Conservation (phyloP, 345 rosid genomes). For the Lenwebbia sp. region DNA sequence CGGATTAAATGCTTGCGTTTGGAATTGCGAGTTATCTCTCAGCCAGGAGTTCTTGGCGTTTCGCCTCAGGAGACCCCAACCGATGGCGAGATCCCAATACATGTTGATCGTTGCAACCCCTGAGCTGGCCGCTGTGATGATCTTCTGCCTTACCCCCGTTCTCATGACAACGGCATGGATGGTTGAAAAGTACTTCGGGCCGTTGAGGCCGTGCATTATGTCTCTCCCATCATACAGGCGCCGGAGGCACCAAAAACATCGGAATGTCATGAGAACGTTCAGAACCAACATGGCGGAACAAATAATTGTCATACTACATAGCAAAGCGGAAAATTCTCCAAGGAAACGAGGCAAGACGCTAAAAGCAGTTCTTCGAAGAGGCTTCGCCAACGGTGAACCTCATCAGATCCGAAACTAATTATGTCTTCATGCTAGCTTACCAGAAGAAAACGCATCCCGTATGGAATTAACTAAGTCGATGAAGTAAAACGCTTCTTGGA, state of each 20-base stretch:
- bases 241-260: conserved; percentile 37
- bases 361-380: not conserved
- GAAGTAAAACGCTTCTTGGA: conserved; percentile 34
- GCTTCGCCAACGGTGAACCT: not conserved
- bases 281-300: not conserved
- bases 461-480: conserved; percentile 48
- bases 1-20: conserved; percentile 41
- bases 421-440: conserved; percentile 8
- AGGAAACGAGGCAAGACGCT: not conserved
- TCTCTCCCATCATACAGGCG: conserved; percentile 53
- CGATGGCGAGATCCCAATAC: conserved; percentile 66
- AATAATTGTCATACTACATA: not conserved
- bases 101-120: conserved; percentile 38
- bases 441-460: conserved; percentile 68
- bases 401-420: not conserved
- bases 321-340: no score
- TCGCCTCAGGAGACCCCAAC: conserved; percentile 66
- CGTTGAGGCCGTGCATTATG: conserved; percentile 26
- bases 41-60: conserved; percentile 65
- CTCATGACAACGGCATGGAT: conserved; percentile 44
- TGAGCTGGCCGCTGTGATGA: conserved; percentile 39
- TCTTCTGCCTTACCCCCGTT: conserved; percentile 31
- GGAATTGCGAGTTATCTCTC: conserved; percentile 62
- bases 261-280: not conserved
- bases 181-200: conserved; percentile 48